Conservation (phyloP, 805 yeast genomes). For the Babjeviella inositovora region DNA sequence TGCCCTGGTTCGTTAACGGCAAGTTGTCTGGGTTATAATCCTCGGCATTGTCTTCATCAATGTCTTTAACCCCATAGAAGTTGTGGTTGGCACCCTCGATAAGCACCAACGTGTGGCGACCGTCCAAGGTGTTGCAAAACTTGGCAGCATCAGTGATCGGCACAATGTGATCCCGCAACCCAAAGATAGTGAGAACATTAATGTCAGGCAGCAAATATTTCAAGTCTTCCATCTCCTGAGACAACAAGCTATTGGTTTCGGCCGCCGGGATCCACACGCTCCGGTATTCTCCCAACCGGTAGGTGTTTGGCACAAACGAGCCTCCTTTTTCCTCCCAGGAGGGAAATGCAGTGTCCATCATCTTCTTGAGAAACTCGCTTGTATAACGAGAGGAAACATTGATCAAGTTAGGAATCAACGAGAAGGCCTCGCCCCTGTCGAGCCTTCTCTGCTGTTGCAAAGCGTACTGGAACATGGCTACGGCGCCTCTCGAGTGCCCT, state of each 20-base stretch:
- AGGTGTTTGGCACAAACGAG: constrained; percentile 14
- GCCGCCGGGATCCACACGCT: constrained; percentile 21
- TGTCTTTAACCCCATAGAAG: constrained; percentile 36
- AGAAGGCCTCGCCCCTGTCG: constrained; percentile 13
- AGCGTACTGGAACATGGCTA: constrained; percentile 66
- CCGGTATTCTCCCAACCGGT: constrained; percentile 33
- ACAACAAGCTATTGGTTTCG: constrained; percentile 35
- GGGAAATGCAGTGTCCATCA: constrained; percentile 15
- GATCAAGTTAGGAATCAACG: constrained; percentile 45
- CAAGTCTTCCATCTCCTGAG: constrained; percentile 25
- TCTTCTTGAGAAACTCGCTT: constrained; percentile 24
- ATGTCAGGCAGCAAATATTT: constrained; percentile 23
- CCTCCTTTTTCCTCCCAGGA: constrained; percentile 24
- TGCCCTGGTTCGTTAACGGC: constrained; percentile 26
- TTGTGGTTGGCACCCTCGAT: constrained; percentile 71
- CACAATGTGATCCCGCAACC: constrained; percentile 48
- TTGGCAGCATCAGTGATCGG: constrained; percentile 45
- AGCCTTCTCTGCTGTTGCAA: constrained; percentile 19
- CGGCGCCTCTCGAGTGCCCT: constrained; percentile 71
- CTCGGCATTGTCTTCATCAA: constrained; percentile 14
- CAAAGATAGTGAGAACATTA: constrained; percentile 54
- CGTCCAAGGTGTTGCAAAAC: constrained; percentile 39
- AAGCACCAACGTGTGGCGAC: constrained; percentile 40
- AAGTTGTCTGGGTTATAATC: constrained; percentile 15
- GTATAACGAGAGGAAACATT: constrained; percentile 63